phyloP scores from a whole-genome alignment of 2,329 filamentous ascomycete species.

The Hymenoscyphus albidus region DNA sequence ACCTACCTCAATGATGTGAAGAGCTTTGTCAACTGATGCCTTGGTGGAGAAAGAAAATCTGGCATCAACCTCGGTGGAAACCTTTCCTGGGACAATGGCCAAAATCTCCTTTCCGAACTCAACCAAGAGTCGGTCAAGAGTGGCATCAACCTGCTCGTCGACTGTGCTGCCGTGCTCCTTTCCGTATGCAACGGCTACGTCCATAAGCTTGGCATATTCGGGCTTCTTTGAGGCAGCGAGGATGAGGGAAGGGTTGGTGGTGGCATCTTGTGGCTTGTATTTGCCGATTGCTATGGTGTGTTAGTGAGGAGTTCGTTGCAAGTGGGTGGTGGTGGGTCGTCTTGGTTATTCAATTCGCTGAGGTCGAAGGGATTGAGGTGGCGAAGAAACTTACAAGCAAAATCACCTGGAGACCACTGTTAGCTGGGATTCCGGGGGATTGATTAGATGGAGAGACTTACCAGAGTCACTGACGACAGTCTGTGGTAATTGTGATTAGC shows the following conservation, averaged over 20 bases:
- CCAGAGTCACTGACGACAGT: constrained; percentile 97
- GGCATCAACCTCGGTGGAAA: constrained; percentile 98
- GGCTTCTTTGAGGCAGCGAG: constrained; percentile 97
- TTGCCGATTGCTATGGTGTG: constrained; percentile 76
- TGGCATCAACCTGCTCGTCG: constrained; percentile 81
- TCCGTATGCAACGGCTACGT: constrained; percentile 78
- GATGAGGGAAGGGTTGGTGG: constrained; percentile 98
- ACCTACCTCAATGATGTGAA: constrained; percentile 90
- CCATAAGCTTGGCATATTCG: constrained; percentile 91
- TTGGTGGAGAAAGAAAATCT: constrained; percentile 93
- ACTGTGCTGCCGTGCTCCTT: constrained; percentile 68
- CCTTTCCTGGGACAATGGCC: constrained; percentile 94
- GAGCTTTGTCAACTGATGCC: constrained; percentile 89
- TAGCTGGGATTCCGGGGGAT: constrained; percentile 19
- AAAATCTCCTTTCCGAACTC: constrained; percentile 98
- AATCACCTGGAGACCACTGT: constrained; percentile 57
- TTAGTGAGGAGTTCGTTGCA: constrained; percentile 9
- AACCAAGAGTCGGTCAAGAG: constrained; percentile 90
- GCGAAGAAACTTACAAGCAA: constrained; percentile 60
- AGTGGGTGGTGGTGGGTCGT: neutral
- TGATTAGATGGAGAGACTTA: constrained; percentile 42
- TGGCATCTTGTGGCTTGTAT: constrained; percentile 99
- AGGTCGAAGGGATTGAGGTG: constrained; percentile 11
- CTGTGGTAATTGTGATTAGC: constrained; percentile 43
- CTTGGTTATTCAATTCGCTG: neutral